A percentile compares a stretch with the other conserved stretches of the same genome.
phyloP scores from a whole-genome alignment of 176 grass and related monocot genomes.

The Triticum dicoccoides region DNA sequence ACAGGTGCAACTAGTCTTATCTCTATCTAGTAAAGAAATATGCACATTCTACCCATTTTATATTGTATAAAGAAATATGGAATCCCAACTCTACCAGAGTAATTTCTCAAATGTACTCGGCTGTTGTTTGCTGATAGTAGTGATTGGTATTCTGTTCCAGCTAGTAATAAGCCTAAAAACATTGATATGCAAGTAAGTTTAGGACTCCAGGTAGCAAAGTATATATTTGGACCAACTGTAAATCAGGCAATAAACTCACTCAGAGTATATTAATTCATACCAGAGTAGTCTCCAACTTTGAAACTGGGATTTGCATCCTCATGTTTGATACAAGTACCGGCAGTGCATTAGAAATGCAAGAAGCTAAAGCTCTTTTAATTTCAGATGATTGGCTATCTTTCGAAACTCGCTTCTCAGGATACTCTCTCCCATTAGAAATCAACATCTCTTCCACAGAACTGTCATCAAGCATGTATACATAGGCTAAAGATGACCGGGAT shows the following conservation, averaged over 20 bases:
- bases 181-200: neutral
- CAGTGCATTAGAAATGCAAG: conserved; percentile 59
- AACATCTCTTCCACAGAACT: conserved; percentile 57
- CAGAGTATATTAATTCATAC: conserved; percentile 35
- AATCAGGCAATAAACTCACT: neutral
- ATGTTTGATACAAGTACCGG: conserved; percentile 56
- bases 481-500: conserved; percentile 65
- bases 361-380: conserved; percentile 78
- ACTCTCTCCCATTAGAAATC: conserved; percentile 57
- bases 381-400: conserved; percentile 72
- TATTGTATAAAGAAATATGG: neutral
- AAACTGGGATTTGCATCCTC: conserved; percentile 59
- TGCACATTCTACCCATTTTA: neutral
- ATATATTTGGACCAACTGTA: neutral
- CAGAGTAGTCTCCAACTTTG: conserved; percentile 80
- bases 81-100: neutral
- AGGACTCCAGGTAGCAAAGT: neutral
- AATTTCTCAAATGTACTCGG: neutral
- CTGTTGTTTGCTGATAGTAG: neutral
- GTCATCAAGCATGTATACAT: conserved; percentile 64
- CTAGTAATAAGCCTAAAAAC: neutral
- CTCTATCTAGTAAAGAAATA: neutral
- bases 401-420: conserved; percentile 52
- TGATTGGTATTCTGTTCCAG: neutral
- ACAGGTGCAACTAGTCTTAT: neutral